These are phyloP conservation scores for Ramicandelaber brevisporus DNA, from an alignment of 192 early-diverging fungal species.

Conservation along the genomic window DNA sequence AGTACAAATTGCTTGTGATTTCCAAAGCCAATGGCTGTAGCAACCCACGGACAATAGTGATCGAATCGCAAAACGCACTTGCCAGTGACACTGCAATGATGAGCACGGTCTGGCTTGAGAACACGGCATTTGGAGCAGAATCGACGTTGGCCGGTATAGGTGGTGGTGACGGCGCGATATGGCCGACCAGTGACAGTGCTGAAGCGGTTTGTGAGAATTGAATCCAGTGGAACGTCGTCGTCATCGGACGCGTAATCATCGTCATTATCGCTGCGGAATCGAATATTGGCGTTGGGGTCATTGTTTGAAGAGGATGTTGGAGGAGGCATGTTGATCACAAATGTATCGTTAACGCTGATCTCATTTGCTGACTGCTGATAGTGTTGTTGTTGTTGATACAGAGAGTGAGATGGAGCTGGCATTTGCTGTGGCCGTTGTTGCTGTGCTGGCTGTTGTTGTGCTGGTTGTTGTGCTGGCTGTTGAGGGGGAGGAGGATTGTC, in stretches of 20 bases:
- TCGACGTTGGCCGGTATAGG: slow-evolving; percentile 14
- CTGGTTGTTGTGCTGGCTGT: not conserved
- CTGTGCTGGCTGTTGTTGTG: not conserved
- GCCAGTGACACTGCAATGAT: slow-evolving; percentile 54
- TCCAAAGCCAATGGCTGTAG: slow-evolving; percentile 49
- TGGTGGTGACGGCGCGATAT: slow-evolving; percentile 14
- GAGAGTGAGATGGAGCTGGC: not conserved
- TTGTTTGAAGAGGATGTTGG: slow-evolving; percentile 1
- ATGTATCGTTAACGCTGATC: no score
- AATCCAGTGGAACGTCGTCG: slow-evolving; percentile 5
- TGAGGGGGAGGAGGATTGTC: not conserved
- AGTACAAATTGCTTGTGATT: slow-evolving; percentile 53
- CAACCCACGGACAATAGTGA: slow-evolving; percentile 62
- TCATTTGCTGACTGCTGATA: slow-evolving; percentile 1
- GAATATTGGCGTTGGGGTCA: not conserved
- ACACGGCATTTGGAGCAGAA: slow-evolving; percentile 22
- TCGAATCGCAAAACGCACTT: slow-evolving; percentile 54
- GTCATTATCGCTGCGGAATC: slow-evolving; percentile 2
- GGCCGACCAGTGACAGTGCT: slow-evolving; percentile 9
- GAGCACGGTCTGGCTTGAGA: slow-evolving; percentile 52
- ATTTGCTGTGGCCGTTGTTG: not conserved
- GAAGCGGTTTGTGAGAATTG: slow-evolving; percentile 8
- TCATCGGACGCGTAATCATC: slow-evolving; percentile 1
- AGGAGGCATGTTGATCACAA: no score
- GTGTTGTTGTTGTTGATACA: slow-evolving; percentile 1